A percentile compares a stretch with the other conserved stretches of the same genome.
Evolutionary conservation across 768 basidiomycete genomes (phyloP).

Genomic region (Rhodocollybia butyracea): DNA sequence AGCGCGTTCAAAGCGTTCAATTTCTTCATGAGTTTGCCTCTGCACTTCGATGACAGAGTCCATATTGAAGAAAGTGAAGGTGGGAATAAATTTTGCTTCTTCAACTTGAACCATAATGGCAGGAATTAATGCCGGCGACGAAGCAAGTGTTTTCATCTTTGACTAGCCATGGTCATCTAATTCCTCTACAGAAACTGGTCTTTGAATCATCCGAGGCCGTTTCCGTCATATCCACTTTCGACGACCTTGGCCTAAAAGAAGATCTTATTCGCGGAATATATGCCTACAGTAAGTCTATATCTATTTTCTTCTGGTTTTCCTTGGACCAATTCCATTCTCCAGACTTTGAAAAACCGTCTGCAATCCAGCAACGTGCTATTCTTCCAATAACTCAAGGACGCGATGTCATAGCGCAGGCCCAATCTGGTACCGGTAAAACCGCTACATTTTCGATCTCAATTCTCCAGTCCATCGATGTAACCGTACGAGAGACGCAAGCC

Average conservation of each 20-base stretch:
- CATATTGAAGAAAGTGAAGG: slow-evolving; percentile 45
- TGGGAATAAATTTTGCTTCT: slow-evolving; percentile 14
- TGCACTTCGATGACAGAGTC: slow-evolving; percentile 94
- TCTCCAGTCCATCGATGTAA: slow-evolving; percentile 95
- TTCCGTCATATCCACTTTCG: slow-evolving; percentile 84
- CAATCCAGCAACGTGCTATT: slow-evolving; percentile 98
- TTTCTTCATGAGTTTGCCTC: slow-evolving; percentile 92
- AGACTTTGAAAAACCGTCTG: slow-evolving; percentile 98
- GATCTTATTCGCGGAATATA: slow-evolving; percentile 96
- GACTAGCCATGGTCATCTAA: slow-evolving; percentile 11
- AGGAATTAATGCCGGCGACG: slow-evolving; percentile 84
- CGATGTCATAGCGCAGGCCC: slow-evolving; percentile 98
- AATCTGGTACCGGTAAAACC: slow-evolving; percentile 99
- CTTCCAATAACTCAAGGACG: slow-evolving; percentile 92
- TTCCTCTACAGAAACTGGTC: slow-evolving; percentile 70
- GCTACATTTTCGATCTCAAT: slow-evolving; percentile 98
- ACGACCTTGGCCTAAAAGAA: slow-evolving; percentile 89
- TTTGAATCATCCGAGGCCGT: slow-evolving; percentile 95
- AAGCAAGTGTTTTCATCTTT: slow-evolving; percentile 44
- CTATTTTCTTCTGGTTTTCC: slow-evolving; percentile 1
- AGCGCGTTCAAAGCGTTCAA: slow-evolving; percentile 87
- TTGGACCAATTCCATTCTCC: not conserved
- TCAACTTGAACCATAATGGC: slow-evolving; percentile 60
- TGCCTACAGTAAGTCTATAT: slow-evolving; percentile 78
- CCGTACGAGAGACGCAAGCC: slow-evolving; percentile 92